Conservation (phyloP, 495 filamentous ascomycete genomes). For the Aspergillus bridgeri region DNA sequence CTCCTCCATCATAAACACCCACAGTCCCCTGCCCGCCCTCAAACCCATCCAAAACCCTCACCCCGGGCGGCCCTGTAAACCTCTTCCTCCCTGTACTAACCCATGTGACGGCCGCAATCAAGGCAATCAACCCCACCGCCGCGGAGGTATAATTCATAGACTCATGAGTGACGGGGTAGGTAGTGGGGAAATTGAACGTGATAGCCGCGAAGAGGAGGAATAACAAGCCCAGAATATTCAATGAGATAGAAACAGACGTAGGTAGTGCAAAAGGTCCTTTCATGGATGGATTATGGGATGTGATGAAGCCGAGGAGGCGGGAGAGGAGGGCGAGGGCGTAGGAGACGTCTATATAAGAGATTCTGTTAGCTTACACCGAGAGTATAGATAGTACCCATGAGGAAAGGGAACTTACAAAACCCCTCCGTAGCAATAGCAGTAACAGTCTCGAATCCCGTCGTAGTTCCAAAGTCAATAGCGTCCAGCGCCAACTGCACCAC, state of each 20-base stretch:
- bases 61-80: conserved; percentile 47
- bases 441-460: conserved; percentile 56
- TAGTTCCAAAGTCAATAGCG: conserved; percentile 56
- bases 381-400: not conserved
- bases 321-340: conserved; percentile 55
- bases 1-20: not conserved
- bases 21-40: conserved; percentile 1
- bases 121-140: conserved; percentile 50
- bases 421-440: conserved; percentile 55
- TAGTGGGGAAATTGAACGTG: conserved; percentile 56
- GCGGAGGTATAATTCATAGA: conserved; percentile 61
- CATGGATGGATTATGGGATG: conserved; percentile 28
- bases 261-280: conserved; percentile 28
- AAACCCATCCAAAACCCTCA: conserved; percentile 19
- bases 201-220: conserved; percentile 53
- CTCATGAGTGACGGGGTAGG: conserved; percentile 44
- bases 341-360: conserved; percentile 51
- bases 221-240: conserved; percentile 50
- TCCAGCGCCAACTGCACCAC: conserved; percentile 53
- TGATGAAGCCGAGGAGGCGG: conserved; percentile 48
- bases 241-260: conserved; percentile 38
- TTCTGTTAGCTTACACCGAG: not conserved
- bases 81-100: conserved; percentile 46
- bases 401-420: conserved; percentile 44
- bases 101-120: conserved; percentile 53